Percentiles rank a stretch among this genome's conserved stretches.
These are phyloP conservation scores for Pleurotus djamor DNA, from an alignment of 768 basidiomycete genomes.

Conservation along the genomic window DNA sequence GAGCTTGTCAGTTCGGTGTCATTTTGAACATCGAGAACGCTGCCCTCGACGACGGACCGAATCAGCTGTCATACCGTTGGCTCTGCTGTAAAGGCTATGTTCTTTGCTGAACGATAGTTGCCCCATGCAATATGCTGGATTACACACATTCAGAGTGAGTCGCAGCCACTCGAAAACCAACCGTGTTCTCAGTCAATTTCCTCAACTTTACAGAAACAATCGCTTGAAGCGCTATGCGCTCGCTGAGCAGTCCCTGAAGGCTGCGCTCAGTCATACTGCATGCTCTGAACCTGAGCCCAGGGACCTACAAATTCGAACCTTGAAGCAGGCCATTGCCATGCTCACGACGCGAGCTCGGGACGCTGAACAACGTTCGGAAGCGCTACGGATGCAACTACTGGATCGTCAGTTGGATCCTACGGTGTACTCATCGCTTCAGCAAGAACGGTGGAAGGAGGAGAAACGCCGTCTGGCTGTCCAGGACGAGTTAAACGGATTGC, in stretches of 20 bases:
- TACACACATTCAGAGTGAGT: not conserved
- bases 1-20: not conserved
- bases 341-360: slow-evolving; percentile 44
- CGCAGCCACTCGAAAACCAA: not conserved
- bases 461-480: slow-evolving; percentile 33
- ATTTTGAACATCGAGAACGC: slow-evolving; percentile 1
- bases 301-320: slow-evolving; percentile 44
- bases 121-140: not conserved
- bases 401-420: slow-evolving; percentile 29
- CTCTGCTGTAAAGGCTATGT: not conserved
- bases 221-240: slow-evolving; percentile 38
- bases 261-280: slow-evolving; percentile 28
- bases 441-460: slow-evolving; percentile 52
- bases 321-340: slow-evolving; percentile 40
- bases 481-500: slow-evolving; percentile 31
- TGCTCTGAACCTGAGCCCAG: slow-evolving; percentile 28
- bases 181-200: not conserved
- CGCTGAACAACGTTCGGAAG: slow-evolving; percentile 31
- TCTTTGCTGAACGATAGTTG: not conserved
- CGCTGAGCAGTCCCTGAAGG: slow-evolving; percentile 40
- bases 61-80: not conserved
- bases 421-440: slow-evolving; percentile 34
- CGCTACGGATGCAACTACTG: not conserved
- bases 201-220: not conserved
- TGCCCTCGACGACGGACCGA: slow-evolving; percentile 1